These are phyloP conservation scores for Colletotrichum eleusines DNA, from an alignment of 2,329 filamentous ascomycete genomes.

Conservation along the genomic window DNA sequence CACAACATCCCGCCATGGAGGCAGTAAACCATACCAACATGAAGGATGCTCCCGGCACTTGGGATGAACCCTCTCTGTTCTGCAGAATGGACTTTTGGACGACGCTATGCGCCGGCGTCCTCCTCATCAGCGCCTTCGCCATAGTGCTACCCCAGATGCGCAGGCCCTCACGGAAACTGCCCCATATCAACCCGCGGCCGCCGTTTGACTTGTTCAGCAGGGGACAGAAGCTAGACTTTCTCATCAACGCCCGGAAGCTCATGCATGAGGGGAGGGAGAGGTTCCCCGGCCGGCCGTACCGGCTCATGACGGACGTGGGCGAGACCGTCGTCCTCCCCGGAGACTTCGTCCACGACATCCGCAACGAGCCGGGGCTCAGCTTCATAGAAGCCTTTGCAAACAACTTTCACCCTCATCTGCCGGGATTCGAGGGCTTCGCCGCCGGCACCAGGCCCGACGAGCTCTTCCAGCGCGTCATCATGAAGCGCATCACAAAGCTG, in stretches of 20 bases:
- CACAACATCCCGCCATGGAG: slow-evolving; percentile 4
- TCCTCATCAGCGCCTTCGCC: slow-evolving; percentile 5
- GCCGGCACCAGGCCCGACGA: slow-evolving; percentile 15
- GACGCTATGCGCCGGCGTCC: slow-evolving; percentile 11
- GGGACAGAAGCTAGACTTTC: background rate
- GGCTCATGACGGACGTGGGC: slow-evolving; percentile 42
- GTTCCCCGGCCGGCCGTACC: slow-evolving; percentile 39
- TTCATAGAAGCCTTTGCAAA: slow-evolving; percentile 35
- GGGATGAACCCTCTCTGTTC: background rate
- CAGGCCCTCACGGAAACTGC: slow-evolving; percentile 29
- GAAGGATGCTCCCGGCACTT: background rate
- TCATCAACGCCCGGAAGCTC: slow-evolving; percentile 14
- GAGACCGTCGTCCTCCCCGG: slow-evolving; percentile 42
- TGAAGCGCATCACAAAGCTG: slow-evolving; percentile 42
- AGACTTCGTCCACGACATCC: slow-evolving; percentile 42
- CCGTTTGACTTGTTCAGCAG: slow-evolving; percentile 10
- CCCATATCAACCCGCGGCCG: slow-evolving; percentile 15
- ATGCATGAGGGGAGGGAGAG: slow-evolving; percentile 6
- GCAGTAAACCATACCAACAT: background rate
- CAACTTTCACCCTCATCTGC: slow-evolving; percentile 38
- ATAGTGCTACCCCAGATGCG: slow-evolving; percentile 2
- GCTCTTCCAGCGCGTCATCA: slow-evolving; percentile 38
- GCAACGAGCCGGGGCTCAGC: slow-evolving; percentile 43
- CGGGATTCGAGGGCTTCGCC: slow-evolving; percentile 40
- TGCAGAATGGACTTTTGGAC: slow-evolving; percentile 10